Base-by-base conservation (phyloP, 2,329 filamentous ascomycete genomes). In the Ascochyta lentis region DNA sequence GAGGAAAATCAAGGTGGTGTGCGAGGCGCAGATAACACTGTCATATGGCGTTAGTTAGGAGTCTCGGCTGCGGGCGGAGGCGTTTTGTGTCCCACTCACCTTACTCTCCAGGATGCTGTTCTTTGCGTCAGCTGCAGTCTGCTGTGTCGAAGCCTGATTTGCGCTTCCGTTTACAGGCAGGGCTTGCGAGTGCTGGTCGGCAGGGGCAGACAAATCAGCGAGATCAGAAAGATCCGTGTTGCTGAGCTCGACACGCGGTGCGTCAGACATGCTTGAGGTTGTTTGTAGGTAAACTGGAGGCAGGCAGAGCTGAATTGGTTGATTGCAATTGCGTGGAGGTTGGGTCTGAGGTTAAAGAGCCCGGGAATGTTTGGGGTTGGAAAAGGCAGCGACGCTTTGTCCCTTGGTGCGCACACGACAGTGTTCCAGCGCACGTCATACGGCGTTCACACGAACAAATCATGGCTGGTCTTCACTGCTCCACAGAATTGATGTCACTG, bases 81-180 rank as follows among this genome's bases (percentile, higher is more conserved):
- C 53, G 58, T 59, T 54, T 43, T 50, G 34, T 62, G 60, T 66
- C 45, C 59, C 59, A 73, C 78, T 56, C 69, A 80, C 78, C 78
- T 79, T 70, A 80, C 78, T 74, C 65, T 73, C 71, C 44, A 76
- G 45, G 54, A 78, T 64, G 57, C 65, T 69, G 69, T 76, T 70
- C 67, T 76, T 75, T 48, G 70, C 61, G 55, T 68, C 68, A 62
- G 69, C 63, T 33, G 69, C 63, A 57, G 49, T 52, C 54, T 57
- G 52, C 65, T 66, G 53, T 60, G 54, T 41, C 62, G 62, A 63
- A 63, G 56, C 38, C 33, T 58, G 56, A 46, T 59, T 59, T 22
- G 62, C 56, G 64, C 66, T 71, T 33, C 63, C 44, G 65, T 69
- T 70, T 50, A 61, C 41, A 24, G 61, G 59, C 41, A 61, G 49